These are phyloP conservation scores for Planoprotostelium fungivorum DNA, from an alignment of 78 protist genomes.

Conservation along the genomic window DNA sequence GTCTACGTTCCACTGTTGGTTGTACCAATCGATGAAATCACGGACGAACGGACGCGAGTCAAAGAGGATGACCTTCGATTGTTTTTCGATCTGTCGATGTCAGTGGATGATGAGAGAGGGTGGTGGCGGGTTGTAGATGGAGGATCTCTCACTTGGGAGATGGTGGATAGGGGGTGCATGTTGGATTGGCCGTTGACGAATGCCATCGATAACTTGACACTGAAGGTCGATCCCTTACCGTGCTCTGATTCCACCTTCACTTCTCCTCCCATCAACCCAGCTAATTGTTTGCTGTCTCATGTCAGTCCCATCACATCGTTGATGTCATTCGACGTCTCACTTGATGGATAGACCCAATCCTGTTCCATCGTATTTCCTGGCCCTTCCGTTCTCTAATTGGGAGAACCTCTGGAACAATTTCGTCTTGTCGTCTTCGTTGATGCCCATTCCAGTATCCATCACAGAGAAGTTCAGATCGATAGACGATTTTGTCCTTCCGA, in stretches of 20 bases:
- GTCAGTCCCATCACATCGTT: background rate
- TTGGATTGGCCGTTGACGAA: background rate
- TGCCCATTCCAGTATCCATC: conserved; percentile 31
- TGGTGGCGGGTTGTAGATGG: background rate
- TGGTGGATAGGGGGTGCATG: background rate
- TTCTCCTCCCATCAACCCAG: background rate
- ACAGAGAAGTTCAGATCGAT: conserved; percentile 4
- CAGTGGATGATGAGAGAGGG: background rate
- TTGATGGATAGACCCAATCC: conserved; percentile 32
- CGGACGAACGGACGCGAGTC: background rate
- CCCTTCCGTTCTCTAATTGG: conserved; percentile 24
- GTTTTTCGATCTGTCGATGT: background rate
- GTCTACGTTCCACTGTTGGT: background rate
- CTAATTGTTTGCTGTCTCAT: background rate
- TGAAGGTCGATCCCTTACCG: background rate
- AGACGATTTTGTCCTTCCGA: background rate
- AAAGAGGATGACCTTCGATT: background rate
- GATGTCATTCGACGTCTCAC: background rate
- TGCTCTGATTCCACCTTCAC: background rate
- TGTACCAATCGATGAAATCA: background rate
- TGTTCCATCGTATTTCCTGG: conserved; percentile 33
- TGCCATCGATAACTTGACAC: background rate
- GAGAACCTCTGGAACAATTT: conserved; percentile 43
- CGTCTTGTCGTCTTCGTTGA: conserved; percentile 17
- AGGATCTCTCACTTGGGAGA: background rate